These are phyloP conservation scores for Epithele typhae DNA, from an alignment of 768 basidiomycete genomes.

Conservation along the genomic window DNA sequence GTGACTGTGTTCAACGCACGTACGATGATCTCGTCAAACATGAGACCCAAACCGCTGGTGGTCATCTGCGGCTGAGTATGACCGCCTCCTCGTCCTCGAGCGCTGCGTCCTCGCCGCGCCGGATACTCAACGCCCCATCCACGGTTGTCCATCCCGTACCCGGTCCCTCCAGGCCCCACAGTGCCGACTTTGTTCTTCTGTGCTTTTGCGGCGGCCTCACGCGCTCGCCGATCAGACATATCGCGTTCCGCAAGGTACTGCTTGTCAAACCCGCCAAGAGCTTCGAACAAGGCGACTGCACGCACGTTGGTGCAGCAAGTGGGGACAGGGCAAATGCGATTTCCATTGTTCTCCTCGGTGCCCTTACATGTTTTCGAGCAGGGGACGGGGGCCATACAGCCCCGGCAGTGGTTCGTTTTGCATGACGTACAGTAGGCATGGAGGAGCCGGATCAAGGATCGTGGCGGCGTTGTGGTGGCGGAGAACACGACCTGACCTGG, in stretches of 20 bases:
- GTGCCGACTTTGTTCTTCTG: slow-evolving; percentile 14
- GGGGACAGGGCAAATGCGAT: slow-evolving; percentile 24
- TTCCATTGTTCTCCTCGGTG: neutral
- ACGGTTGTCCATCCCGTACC: slow-evolving; percentile 35
- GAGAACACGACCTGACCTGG: slow-evolving; percentile 30
- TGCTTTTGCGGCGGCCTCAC: slow-evolving; percentile 24
- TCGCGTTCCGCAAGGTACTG: slow-evolving; percentile 39
- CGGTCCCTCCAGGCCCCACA: slow-evolving; percentile 52
- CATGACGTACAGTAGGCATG: slow-evolving; percentile 43
- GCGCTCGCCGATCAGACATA: slow-evolving; percentile 35
- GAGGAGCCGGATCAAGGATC: slow-evolving; percentile 30
- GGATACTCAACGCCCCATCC: slow-evolving; percentile 2
- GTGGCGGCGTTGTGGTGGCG: slow-evolving; percentile 15
- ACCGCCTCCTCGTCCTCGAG: slow-evolving; percentile 8
- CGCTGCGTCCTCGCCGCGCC: neutral
- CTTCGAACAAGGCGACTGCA: slow-evolving; percentile 48
- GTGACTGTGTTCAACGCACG: slow-evolving; percentile 37
- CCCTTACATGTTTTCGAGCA: slow-evolving; percentile 43
- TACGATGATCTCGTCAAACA: slow-evolving; percentile 38
- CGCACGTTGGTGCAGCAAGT: slow-evolving; percentile 45
- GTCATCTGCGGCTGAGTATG: neutral
- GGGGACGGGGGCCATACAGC: slow-evolving; percentile 37
- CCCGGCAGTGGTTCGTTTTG: slow-evolving; percentile 43
- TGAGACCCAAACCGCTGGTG: slow-evolving; percentile 17
- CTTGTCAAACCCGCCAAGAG: slow-evolving; percentile 45